Conservation (phyloP, 1,139 yeast genomes). For the Candida glucosophila region DNA sequence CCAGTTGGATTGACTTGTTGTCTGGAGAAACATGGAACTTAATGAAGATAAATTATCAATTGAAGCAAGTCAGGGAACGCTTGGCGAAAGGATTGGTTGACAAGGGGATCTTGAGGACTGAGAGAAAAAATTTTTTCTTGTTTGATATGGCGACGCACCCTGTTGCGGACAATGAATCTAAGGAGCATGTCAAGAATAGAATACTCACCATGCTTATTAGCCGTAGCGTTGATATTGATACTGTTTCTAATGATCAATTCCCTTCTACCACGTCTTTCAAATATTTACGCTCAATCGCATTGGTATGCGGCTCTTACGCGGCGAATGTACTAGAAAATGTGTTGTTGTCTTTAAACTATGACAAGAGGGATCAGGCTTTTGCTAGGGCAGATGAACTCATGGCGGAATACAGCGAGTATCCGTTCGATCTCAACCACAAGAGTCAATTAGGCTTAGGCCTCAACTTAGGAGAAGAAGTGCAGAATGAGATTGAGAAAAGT, state of each 20-base stretch:
- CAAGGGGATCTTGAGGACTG: conserved; percentile 94
- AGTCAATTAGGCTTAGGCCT: conserved; percentile 68
- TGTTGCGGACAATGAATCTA: conserved; percentile 70
- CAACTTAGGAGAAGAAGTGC: conserved; percentile 63
- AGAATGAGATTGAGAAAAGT: conserved; percentile 57
- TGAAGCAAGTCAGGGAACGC: conserved; percentile 95
- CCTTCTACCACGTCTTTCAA: conserved; percentile 64
- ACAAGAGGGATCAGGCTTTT: conserved; percentile 87
- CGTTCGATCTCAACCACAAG: conserved; percentile 52
- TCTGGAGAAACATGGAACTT: conserved; percentile 98
- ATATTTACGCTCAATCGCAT: conserved; percentile 67
- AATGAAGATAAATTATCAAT: conserved; percentile 87
- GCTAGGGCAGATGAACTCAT: conserved; percentile 87
- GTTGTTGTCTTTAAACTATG: conserved; percentile 68
- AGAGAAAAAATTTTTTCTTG: conserved; percentile 84
- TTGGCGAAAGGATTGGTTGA: conserved; percentile 95
- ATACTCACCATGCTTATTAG: conserved; percentile 62
- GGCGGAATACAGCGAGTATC: conserved; percentile 75
- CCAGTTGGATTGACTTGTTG: conserved; percentile 89
- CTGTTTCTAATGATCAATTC: conserved; percentile 48
- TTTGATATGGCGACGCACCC: conserved; percentile 99
- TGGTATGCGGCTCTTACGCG: conserved; percentile 87
- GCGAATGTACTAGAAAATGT: conserved; percentile 95
- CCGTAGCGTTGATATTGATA: conserved; percentile 52
- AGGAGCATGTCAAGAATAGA: conserved; percentile 74